A percentile compares a stretch with the other conserved stretches of the same genome.
These are phyloP conservation scores for Quercus berberidifolia DNA, from an alignment of 306 rosid genomes.

Conservation along the genomic window DNA sequence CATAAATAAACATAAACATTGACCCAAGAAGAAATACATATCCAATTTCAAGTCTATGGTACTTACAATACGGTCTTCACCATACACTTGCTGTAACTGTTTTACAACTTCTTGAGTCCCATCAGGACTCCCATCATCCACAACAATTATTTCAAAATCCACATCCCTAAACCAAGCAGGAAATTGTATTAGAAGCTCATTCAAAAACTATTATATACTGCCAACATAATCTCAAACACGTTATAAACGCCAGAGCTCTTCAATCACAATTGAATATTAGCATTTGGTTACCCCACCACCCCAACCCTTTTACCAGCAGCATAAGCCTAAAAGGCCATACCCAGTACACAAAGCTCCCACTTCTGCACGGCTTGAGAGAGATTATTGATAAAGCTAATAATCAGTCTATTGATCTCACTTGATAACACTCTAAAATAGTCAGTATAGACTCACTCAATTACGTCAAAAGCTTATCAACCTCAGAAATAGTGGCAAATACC, in stretches of 20 bases:
- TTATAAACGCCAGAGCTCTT: neutral
- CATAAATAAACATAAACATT: neutral
- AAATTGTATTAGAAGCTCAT: neutral
- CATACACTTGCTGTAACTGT: conserved; percentile 81
- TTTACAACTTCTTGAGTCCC: conserved; percentile 85
- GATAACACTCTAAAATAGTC: too few species aligned
- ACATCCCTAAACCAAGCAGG: conserved; percentile 48
- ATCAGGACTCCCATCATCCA: conserved; percentile 98
- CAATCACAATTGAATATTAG: too few species aligned
- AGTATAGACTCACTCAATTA: too few species aligned
- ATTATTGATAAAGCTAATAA: too few species aligned
- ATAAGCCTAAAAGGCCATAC: too few species aligned
- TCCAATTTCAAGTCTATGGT: neutral
- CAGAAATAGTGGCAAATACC: neutral
- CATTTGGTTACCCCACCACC: too few species aligned
- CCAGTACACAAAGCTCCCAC: too few species aligned
- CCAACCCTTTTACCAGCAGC: too few species aligned
- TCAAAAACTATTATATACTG: neutral
- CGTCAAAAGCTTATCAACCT: too few species aligned
- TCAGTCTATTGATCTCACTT: too few species aligned
- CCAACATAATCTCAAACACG: neutral
- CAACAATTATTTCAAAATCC: conserved; percentile 84
- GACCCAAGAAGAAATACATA: neutral
- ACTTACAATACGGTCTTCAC: conserved; percentile 86
- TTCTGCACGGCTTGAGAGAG: too few species aligned